Conservation (phyloP, 1,284 basidiomycete genomes). For the Cerrena zonata region DNA sequence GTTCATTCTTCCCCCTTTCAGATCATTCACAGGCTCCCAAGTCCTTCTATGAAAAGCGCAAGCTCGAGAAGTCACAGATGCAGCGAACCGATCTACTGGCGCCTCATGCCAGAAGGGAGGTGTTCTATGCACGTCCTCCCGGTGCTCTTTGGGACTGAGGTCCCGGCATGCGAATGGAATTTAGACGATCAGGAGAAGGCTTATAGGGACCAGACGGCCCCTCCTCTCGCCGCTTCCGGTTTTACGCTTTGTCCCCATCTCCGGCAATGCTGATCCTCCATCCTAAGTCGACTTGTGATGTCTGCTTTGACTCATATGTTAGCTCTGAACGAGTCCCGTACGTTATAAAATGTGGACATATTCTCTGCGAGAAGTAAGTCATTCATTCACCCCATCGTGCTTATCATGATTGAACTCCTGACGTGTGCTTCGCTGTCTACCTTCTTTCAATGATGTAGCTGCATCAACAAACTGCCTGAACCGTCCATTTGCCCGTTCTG, state of each 20-base stretch:
- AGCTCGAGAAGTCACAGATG: slow-evolving; percentile 17
- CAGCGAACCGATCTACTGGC: slow-evolving; percentile 25
- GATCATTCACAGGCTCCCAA: slow-evolving; percentile 5
- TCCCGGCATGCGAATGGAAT: slow-evolving; percentile 28
- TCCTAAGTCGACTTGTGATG: slow-evolving; percentile 41
- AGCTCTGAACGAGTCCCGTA: slow-evolving; percentile 32
- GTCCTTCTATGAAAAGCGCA: slow-evolving; percentile 11
- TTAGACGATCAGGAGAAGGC: slow-evolving; percentile 28
- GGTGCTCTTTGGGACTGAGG: slow-evolving; percentile 21
- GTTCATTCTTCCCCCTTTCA: neutral
- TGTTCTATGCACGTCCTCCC: slow-evolving; percentile 20
- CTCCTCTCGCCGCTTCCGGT: slow-evolving; percentile 12
- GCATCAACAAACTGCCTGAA: slow-evolving; percentile 20
- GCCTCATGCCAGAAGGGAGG: slow-evolving; percentile 19
- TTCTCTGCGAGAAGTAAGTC: slow-evolving; percentile 33
- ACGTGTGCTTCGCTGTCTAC: slow-evolving; percentile 2
- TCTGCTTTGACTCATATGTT: slow-evolving; percentile 41
- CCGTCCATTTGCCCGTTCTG: slow-evolving; percentile 24
- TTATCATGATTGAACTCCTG: neutral
- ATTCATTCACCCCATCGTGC: slow-evolving; percentile 3
- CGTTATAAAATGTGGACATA: slow-evolving; percentile 40
- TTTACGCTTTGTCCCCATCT: slow-evolving; percentile 19
- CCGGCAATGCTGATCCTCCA: slow-evolving; percentile 40
- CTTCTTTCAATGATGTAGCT: slow-evolving; percentile 15
- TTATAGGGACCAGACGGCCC: slow-evolving; percentile 21